Conservation (phyloP, 2,329 filamentous ascomycete species). For the Chaetomium sp. region DNA sequence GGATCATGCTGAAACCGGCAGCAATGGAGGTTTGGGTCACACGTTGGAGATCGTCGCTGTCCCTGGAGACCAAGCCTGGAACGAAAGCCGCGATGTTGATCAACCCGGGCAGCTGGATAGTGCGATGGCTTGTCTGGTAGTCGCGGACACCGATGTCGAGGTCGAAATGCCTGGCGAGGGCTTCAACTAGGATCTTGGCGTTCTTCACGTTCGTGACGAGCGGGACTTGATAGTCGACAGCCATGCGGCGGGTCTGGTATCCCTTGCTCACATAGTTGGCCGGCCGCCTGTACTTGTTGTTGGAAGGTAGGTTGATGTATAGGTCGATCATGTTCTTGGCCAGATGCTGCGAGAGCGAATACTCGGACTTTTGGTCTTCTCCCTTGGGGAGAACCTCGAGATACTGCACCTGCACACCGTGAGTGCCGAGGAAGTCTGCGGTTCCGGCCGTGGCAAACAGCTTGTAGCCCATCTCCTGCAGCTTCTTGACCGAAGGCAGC, state of each 20-base stretch:
- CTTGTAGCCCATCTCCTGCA: constrained; percentile 90
- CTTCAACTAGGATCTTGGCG: constrained; percentile 94
- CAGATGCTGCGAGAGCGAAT: constrained; percentile 93
- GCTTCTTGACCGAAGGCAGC: constrained; percentile 86
- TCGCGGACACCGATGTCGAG: constrained; percentile 82
- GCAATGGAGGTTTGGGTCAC: constrained; percentile 74
- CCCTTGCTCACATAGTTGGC: constrained; percentile 99
- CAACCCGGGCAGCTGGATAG: constrained; percentile 70
- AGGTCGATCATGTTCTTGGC: constrained; percentile 97
- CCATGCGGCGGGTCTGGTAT: constrained; percentile 95
- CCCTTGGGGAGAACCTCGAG: constrained; percentile 80
- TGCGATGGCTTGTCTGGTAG: constrained; percentile 86
- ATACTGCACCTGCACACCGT: constrained; percentile 90
- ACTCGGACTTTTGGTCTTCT: constrained; percentile 88
- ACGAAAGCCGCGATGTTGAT: constrained; percentile 82
- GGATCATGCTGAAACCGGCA: constrained; percentile 77
- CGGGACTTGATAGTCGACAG: constrained; percentile 94
- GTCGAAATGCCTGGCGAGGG: constrained; percentile 85
- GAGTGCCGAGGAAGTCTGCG: constrained; percentile 92
- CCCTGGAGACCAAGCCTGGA: constrained; percentile 66
- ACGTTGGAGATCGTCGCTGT: constrained; percentile 67
- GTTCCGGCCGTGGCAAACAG: constrained; percentile 96
- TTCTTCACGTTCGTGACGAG: constrained; percentile 99
- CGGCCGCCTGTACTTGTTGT: constrained; percentile 92
- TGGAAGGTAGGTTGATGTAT: constrained; percentile 99